phyloP scores from a whole-genome alignment of 129 eudicot species.

The Flaveria ramosissima region DNA sequence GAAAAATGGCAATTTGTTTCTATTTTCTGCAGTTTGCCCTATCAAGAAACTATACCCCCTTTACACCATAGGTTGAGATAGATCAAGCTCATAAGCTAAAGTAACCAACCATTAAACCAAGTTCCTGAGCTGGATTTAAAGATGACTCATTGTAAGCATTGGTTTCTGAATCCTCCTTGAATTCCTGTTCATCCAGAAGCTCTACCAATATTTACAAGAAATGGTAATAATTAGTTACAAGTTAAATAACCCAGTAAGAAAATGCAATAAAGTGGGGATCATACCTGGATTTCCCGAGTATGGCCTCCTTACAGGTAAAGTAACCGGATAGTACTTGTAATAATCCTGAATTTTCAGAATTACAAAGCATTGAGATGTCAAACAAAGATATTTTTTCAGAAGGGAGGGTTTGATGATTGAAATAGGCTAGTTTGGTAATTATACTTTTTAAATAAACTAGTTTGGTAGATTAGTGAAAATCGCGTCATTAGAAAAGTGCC shows the following conservation, averaged over 20 bases:
- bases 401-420: neutral
- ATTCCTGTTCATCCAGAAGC: constrained; percentile 71
- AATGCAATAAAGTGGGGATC: constrained; percentile 8
- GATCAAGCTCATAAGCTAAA: neutral
- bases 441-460: neutral
- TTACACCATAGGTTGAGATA: neutral
- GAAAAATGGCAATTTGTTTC: neutral
- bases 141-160: constrained; percentile 46
- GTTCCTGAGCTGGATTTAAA: constrained; percentile 56
- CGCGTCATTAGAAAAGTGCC: neutral
- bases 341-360: constrained; percentile 55
- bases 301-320: constrained; percentile 84
- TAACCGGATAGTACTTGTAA: constrained; percentile 69
- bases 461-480: neutral
- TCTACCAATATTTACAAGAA: constrained; percentile 42
- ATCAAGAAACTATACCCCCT: neutral
- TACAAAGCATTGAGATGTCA: neutral
- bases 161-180: constrained; percentile 50
- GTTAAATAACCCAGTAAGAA: neutral
- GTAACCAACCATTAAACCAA: constrained; percentile 71
- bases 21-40: neutral
- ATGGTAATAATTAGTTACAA: neutral
- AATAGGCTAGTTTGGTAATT: neutral
- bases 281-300: constrained; percentile 92
- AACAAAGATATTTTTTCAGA: neutral